Base-by-base conservation (phyloP, 768 basidiomycete species). In the Russula sp. region DNA sequence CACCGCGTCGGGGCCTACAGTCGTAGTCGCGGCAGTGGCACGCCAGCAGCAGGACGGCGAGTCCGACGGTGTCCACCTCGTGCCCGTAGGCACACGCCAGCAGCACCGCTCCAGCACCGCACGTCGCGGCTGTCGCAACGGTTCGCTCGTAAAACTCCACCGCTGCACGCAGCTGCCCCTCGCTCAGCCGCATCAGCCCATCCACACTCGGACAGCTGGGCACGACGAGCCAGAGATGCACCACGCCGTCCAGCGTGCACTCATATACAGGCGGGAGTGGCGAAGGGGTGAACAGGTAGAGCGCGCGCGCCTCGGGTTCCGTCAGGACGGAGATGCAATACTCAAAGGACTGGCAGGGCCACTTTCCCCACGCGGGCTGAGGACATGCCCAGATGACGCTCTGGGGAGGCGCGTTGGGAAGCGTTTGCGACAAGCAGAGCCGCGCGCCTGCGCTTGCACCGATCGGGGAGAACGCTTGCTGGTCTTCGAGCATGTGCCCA, bases 201-300 rank as follows among this genome's bases (percentile, higher is more conserved):
- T 22, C 45, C 11, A 6, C 49, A 0, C 20, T 40, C n/a, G 32
- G 40, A 14, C 52, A 37, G 14, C 45, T 35, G 9, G 63, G 57
- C 14, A 64, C 57, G 57, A 64, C 4, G 16, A 63, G 57, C 52
- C 63, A 64, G 22, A 64, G 45, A 35, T 64, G 57, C 31, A 14
- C 16, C 14, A 44, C 57, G 31, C 49, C 55, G 6, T 64, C 63
- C 11, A 59, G 0, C 1, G 47, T n/a, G 16, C 47, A 49, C 9
- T 54, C 57, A 11, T 59, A 50, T n/a, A 64, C 39, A 7, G 57
- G 52, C 20, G 63, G 53, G 16, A 64, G 31, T 4, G 50, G 56
- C 31, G 9, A 9, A n/a, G 5, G 9, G 45, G 32, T 27, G 14
- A 59, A 16, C 20, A 31, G 37, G 47, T 55, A 64, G 13, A 22